These are phyloP conservation scores for Podaxis mareebaensis DNA, from an alignment of 768 basidiomycete genomes.

Conservation along the genomic window DNA sequence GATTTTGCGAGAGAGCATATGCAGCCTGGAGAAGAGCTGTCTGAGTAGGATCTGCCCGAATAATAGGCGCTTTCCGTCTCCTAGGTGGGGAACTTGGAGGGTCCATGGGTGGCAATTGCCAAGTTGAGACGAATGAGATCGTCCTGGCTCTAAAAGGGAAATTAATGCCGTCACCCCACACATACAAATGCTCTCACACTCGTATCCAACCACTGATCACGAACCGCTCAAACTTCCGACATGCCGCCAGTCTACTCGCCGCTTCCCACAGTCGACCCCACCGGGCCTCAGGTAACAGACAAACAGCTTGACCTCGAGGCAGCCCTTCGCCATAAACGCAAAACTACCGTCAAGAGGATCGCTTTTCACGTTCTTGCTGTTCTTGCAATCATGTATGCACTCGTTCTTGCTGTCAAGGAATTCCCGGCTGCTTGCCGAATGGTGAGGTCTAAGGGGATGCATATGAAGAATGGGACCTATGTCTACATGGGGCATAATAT, in stretches of 20 bases:
- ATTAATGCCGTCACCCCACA: background rate
- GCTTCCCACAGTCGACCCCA: conserved; percentile 9
- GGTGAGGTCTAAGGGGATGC: conserved; percentile 2
- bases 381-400: conserved; percentile 19
- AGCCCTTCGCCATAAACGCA: background rate
- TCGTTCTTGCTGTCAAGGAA: conserved; percentile 12
- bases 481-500: background rate
- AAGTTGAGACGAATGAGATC: background rate
- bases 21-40: conserved; percentile 27
- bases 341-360: conserved; percentile 13
- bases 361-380: conserved; percentile 14
- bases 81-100: background rate
- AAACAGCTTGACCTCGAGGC: conserved; percentile 3
- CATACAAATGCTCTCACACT: conserved; percentile 4
- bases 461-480: conserved; percentile 4
- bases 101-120: background rate
- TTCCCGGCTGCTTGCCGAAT: conserved; percentile 8
- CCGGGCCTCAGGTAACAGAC: background rate
- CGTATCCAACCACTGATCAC: background rate
- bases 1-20: conserved; percentile 23
- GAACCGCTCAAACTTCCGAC: background rate
- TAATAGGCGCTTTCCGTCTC: conserved; percentile 17
- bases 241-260: conserved; percentile 15
- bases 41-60: conserved; percentile 29
- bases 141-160: too few relatives aligned